phyloP scores from a whole-genome alignment of 139 green algal species.

The Chlorella sp. region DNA sequence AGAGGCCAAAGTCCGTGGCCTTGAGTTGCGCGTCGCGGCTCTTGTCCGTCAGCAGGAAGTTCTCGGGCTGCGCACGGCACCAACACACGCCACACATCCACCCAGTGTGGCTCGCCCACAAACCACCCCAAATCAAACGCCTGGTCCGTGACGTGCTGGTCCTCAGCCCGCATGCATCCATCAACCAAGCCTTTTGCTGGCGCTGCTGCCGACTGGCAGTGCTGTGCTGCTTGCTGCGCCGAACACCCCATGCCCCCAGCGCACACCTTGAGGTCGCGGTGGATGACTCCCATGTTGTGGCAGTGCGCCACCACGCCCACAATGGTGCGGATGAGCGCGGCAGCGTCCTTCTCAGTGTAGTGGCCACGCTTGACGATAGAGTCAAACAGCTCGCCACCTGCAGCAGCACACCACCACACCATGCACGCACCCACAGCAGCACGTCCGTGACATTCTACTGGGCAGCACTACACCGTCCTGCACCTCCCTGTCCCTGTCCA shows the following conservation, averaged over 20 bases:
- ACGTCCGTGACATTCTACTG: too few relatives aligned
- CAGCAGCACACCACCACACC: too few relatives aligned
- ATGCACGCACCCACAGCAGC: too few relatives aligned
- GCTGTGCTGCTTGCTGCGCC: too few relatives aligned
- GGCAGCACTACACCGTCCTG: too few relatives aligned
- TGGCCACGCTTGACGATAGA: conserved; percentile 79
- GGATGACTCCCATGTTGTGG: conserved; percentile 86
- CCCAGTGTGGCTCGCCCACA: neutral
- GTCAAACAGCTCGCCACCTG: conserved; percentile 96
- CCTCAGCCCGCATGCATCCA: too few relatives aligned
- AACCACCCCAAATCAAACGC: neutral
- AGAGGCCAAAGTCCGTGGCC: conserved; percentile 78
- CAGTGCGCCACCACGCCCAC: conserved; percentile 84
- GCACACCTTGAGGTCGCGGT: conserved; percentile 81
- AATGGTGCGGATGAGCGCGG: conserved; percentile 54
- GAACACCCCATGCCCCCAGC: too few relatives aligned
- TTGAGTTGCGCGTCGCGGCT: conserved; percentile 33
- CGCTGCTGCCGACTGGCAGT: too few relatives aligned
- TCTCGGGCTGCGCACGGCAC: too few relatives aligned
- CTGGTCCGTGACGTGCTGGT: too few relatives aligned
- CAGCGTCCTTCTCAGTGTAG: conserved; percentile 85
- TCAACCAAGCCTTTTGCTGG: too few relatives aligned
- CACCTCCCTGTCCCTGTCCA: neutral
- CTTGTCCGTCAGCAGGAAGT: conserved; percentile 80
- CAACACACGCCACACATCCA: conserved; percentile 16